These are phyloP conservation scores for Fraxinus xanthoxyloides DNA, from an alignment of 305 asterid species.

Conservation along the genomic window DNA sequence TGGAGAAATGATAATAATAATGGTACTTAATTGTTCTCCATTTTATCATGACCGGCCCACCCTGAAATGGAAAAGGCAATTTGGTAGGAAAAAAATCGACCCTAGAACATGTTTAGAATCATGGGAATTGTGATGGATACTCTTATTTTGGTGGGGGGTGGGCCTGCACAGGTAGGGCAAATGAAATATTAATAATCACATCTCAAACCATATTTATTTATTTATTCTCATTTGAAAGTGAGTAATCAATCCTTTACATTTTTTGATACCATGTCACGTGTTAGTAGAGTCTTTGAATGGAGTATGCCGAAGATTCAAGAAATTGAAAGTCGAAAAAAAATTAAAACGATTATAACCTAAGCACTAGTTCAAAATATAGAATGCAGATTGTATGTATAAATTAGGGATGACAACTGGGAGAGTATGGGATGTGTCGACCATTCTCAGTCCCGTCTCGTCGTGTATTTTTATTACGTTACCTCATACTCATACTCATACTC, in stretches of 20 bases:
- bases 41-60: not conserved
- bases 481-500: too few species aligned
- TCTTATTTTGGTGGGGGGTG: not conserved
- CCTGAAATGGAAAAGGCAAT: not conserved
- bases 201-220: not conserved
- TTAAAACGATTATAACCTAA: too few species aligned
- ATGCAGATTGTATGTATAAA: not conserved
- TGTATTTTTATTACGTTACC: too few species aligned
- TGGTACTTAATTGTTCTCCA: not conserved
- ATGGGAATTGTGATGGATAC: not conserved
- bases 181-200: not conserved
- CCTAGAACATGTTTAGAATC: conserved; percentile 2
- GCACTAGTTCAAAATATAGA: not conserved
- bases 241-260: not conserved
- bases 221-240: not conserved
- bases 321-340: not conserved
- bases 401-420: too few species aligned
- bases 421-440: too few species aligned
- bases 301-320: not conserved
- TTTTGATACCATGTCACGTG: not conserved
- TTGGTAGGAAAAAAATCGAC: not conserved
- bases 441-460: too few species aligned
- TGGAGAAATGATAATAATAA: not conserved
- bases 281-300: not conserved
- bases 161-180: not conserved